These are phyloP conservation scores for Penicillium crustosum DNA, from an alignment of 2,329 filamentous ascomycete genomes.

Conservation along the genomic window DNA sequence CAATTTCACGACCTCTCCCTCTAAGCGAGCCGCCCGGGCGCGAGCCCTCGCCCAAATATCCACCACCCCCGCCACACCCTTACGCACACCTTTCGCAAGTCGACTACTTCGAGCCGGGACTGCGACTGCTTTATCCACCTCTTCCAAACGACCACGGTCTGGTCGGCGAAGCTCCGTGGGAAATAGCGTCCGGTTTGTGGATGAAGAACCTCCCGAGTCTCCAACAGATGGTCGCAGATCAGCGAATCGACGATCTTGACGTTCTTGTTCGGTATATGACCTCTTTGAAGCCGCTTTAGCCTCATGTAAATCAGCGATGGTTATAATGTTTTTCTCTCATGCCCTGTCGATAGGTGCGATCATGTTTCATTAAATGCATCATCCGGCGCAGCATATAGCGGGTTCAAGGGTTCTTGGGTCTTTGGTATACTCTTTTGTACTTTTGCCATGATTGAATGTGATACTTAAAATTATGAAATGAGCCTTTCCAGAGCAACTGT, in stretches of 20 bases:
- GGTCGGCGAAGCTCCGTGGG: slow-evolving; percentile 32
- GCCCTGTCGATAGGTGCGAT: slow-evolving; percentile 15
- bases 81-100: slow-evolving; percentile 46
- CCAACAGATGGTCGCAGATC: slow-evolving; percentile 42
- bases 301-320: slow-evolving; percentile 21
- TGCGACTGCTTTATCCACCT: slow-evolving; percentile 23
- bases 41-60: slow-evolving; percentile 43
- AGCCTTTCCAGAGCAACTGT: background rate
- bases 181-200: slow-evolving; percentile 44
- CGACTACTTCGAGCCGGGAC: slow-evolving; percentile 35
- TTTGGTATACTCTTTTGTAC: slow-evolving; percentile 20
- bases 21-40: slow-evolving; percentile 47
- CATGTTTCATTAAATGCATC: slow-evolving; percentile 23
- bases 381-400: slow-evolving; percentile 26
- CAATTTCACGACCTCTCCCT: slow-evolving; percentile 47
- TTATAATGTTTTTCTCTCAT: slow-evolving; percentile 16
- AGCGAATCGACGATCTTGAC: slow-evolving; percentile 33
- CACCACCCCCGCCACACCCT: slow-evolving; percentile 47
- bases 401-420: slow-evolving; percentile 12
- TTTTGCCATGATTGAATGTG: slow-evolving; percentile 26
- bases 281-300: background rate
- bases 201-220: slow-evolving; percentile 42
- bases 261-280: slow-evolving; percentile 15
- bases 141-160: slow-evolving; percentile 27
- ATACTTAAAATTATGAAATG: slow-evolving; percentile 3